A percentile compares a stretch with the other conserved stretches of the same genome.
These are phyloP conservation scores for Phytophthora pinifolia DNA, from an alignment of 352 stramenopile species.

Conservation along the genomic window DNA sequence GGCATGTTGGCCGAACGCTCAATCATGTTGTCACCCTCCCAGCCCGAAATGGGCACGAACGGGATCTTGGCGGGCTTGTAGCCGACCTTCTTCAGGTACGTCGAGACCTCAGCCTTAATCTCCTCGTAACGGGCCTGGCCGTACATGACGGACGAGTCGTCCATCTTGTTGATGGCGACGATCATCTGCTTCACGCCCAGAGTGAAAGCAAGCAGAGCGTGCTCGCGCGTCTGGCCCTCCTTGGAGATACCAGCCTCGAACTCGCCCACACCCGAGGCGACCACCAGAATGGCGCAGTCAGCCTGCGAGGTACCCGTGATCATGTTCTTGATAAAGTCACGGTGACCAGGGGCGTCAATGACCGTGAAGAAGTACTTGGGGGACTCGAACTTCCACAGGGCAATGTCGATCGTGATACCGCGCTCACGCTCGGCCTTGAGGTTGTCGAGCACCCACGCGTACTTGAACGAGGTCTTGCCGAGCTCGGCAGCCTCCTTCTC, in stretches of 20 bases:
- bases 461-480: constrained; percentile 99
- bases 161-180: constrained; percentile 99
- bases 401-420: constrained; percentile 98
- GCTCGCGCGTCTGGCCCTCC: constrained; percentile 95
- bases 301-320: constrained; percentile 98
- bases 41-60: constrained; percentile 97
- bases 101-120: constrained; percentile 92
- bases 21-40: constrained; percentile 97
- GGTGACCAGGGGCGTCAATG: constrained; percentile 97
- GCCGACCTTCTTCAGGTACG: constrained; percentile 96
- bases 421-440: constrained; percentile 97
- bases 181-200: constrained; percentile 98
- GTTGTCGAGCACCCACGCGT: constrained; percentile 99
- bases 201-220: constrained; percentile 96
- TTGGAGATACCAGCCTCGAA: constrained; percentile 96
- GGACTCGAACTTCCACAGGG: constrained; percentile 98
- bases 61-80: constrained; percentile 95
- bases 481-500: constrained; percentile 96
- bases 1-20: constrained; percentile 94
- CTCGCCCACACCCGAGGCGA: constrained; percentile 90
- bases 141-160: constrained; percentile 94
- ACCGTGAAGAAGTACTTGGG: constrained; percentile 97
- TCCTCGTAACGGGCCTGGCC: constrained; percentile 92
- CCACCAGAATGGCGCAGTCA: constrained; percentile 96
- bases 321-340: constrained; percentile 99